Percentiles rank a stretch among this genome's conserved stretches.
phyloP scores from a whole-genome alignment of 1,284 basidiomycete genomes.

The Sparassis latifolia region DNA sequence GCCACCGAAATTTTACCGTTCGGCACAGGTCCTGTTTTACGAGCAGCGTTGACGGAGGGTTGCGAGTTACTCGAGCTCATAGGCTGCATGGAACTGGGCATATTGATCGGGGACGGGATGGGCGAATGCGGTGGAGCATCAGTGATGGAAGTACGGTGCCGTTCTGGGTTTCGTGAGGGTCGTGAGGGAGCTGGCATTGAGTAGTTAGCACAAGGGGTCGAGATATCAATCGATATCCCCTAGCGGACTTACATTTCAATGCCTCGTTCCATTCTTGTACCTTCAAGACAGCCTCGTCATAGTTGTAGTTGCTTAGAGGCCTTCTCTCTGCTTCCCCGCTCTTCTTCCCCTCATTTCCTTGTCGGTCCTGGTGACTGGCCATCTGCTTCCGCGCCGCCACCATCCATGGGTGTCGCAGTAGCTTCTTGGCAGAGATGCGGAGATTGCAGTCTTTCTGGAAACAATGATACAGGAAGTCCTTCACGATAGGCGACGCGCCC shows the following conservation, averaged over 20 bases:
- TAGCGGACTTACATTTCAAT: slow-evolving; percentile 64
- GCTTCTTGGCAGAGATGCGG: slow-evolving; percentile 89
- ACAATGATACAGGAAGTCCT: slow-evolving; percentile 95
- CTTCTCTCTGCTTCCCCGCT: slow-evolving; percentile 39
- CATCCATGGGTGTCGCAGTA: slow-evolving; percentile 96
- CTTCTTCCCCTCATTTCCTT: slow-evolving; percentile 30
- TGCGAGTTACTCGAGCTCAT: slow-evolving; percentile 15
- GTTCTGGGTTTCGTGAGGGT: slow-evolving; percentile 53
- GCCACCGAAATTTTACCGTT: slow-evolving; percentile 14
- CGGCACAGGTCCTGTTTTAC: slow-evolving; percentile 19
- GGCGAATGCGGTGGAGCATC: slow-evolving; percentile 18
- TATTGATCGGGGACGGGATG: not conserved
- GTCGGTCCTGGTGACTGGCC: slow-evolving; percentile 33
- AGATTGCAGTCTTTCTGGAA: slow-evolving; percentile 98
- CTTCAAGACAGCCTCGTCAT: slow-evolving; percentile 89
- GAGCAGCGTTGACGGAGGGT: slow-evolving; percentile 12
- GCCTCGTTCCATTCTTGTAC: slow-evolving; percentile 99
- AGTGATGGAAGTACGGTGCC: slow-evolving; percentile 28
- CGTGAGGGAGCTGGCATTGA: slow-evolving; percentile 28
- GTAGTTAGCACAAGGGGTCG: not conserved
- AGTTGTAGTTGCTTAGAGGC: slow-evolving; percentile 73
- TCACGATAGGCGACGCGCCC: slow-evolving; percentile 88
- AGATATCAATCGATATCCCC: not conserved
- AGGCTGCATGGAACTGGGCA: slow-evolving; percentile 32
- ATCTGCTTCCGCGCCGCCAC: slow-evolving; percentile 75